These are phyloP conservation scores for Saccharomycopsis phalli DNA, from an alignment of 1,139 yeast genomes.

Conservation along the genomic window DNA sequence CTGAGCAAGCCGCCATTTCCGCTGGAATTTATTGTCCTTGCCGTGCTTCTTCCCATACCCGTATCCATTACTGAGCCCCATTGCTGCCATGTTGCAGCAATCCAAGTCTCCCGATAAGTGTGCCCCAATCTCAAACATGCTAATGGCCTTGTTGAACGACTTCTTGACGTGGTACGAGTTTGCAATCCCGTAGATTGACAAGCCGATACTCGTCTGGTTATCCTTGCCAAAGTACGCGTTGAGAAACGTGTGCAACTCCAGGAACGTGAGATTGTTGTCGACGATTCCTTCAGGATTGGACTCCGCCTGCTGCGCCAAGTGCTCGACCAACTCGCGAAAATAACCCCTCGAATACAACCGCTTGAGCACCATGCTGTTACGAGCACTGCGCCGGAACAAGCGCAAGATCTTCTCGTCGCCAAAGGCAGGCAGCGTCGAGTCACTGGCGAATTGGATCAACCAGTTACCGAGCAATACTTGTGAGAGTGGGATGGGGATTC, in stretches of 20 bases:
- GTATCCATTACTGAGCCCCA: constrained; percentile 26
- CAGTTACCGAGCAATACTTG: constrained; percentile 27
- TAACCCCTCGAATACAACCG: constrained; percentile 18
- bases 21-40: constrained; percentile 24
- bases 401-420: constrained; percentile 23
- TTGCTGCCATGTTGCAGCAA: constrained; percentile 26
- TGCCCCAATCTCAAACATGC: constrained; percentile 27
- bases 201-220: constrained; percentile 24
- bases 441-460: constrained; percentile 21
- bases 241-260: constrained; percentile 7
- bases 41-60: constrained; percentile 25
- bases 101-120: constrained; percentile 25
- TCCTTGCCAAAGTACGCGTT: constrained; percentile 23
- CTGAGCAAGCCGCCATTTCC: constrained; percentile 27
- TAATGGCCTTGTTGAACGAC: constrained; percentile 24
- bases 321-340: constrained; percentile 19
- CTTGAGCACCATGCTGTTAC: constrained; percentile 23
- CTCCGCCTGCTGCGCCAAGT: not conserved
- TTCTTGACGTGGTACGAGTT: constrained; percentile 24
- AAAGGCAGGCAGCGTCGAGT: constrained; percentile 20
- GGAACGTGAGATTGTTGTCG: constrained; percentile 5
- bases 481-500: constrained; percentile 26
- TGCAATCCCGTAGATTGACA: constrained; percentile 24
- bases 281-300: not conserved
- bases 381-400: constrained; percentile 24